A percentile compares a stretch with the other conserved stretches of the same genome.
Conservation (phyloP, 2,329 filamentous ascomycete species). For the Tolypocladium cylindrosporum region DNA sequence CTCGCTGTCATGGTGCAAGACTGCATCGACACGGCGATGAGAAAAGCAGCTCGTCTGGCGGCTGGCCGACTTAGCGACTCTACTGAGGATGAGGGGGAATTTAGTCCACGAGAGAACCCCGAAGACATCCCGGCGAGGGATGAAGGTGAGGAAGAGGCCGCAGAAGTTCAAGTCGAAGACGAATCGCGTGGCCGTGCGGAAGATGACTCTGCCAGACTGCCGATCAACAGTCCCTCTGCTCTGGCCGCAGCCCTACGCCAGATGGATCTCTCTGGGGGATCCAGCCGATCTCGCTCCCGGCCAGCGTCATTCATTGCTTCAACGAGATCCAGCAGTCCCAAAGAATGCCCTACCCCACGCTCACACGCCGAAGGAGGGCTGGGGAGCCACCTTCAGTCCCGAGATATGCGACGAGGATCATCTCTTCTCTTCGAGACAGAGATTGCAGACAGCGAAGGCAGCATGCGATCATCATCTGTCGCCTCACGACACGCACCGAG, state of each 20-base stretch:
- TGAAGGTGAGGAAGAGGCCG: conserved; percentile 19
- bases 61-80: conserved; percentile 79
- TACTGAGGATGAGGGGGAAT: conserved; percentile 47
- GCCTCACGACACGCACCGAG: conserved; percentile 57
- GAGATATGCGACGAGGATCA: conserved; percentile 56
- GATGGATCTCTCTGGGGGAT: conserved; percentile 20
- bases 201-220: conserved; percentile 5
- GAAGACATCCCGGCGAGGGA: conserved; percentile 3
- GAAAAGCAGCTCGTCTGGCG: conserved; percentile 80
- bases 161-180: conserved; percentile 18
- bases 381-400: conserved; percentile 47
- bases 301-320: conserved; percentile 51
- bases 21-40: conserved; percentile 85
- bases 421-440: conserved; percentile 81
- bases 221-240: conserved; percentile 34
- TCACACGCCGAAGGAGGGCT: conserved; percentile 56
- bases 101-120: conserved; percentile 12
- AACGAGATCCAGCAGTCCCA: conserved; percentile 80
- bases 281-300: conserved; percentile 33
- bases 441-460: conserved; percentile 76
- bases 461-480: conserved; percentile 69
- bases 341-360: conserved; percentile 81
- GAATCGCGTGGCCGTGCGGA: conserved; percentile 7
- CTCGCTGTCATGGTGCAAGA: conserved; percentile 89
- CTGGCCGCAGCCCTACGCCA: conserved; percentile 43